Conservation (phyloP, 495 filamentous ascomycete species). For the Podospora pseudocomata region DNA sequence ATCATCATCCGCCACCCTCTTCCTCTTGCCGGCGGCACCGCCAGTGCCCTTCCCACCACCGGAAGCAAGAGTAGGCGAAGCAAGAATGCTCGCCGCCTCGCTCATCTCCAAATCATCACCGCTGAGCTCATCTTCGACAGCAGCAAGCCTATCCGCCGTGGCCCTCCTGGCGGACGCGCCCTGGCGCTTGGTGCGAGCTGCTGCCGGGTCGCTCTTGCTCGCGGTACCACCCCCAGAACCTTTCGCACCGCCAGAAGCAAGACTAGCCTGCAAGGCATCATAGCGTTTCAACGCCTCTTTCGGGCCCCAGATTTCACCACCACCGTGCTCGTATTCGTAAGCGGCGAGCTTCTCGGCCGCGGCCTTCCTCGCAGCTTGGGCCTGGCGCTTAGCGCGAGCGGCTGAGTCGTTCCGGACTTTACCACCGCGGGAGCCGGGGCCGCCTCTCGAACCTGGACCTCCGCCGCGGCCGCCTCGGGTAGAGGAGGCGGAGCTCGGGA, state of each 20-base stretch:
- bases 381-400: slow-evolving; percentile 28
- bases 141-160: slow-evolving; percentile 16
- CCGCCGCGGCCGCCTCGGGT: slow-evolving; percentile 37
- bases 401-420: slow-evolving; percentile 20
- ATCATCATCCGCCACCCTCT: slow-evolving; percentile 65
- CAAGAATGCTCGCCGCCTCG: slow-evolving; percentile 21
- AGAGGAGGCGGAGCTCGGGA: not conserved
- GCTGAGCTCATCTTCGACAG: slow-evolving; percentile 32
- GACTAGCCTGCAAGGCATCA: not conserved
- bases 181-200: slow-evolving; percentile 27
- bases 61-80: slow-evolving; percentile 46
- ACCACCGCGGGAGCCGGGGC: slow-evolving; percentile 24
- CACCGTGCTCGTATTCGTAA: slow-evolving; percentile 31
- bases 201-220: slow-evolving; percentile 9
- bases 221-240: slow-evolving; percentile 9
- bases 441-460: slow-evolving; percentile 31
- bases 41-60: slow-evolving; percentile 16
- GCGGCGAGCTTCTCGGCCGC: slow-evolving; percentile 19
- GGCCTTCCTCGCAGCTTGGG: slow-evolving; percentile 13
- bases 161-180: slow-evolving; percentile 16
- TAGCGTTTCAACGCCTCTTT: too few relatives aligned
- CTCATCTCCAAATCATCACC: slow-evolving; percentile 34
- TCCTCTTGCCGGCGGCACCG: slow-evolving; percentile 28
- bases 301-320: slow-evolving; percentile 18
- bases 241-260: too few relatives aligned